These are phyloP conservation scores for Physaria fendleri DNA, from an alignment of 345 rosid species.

Conservation along the genomic window DNA sequence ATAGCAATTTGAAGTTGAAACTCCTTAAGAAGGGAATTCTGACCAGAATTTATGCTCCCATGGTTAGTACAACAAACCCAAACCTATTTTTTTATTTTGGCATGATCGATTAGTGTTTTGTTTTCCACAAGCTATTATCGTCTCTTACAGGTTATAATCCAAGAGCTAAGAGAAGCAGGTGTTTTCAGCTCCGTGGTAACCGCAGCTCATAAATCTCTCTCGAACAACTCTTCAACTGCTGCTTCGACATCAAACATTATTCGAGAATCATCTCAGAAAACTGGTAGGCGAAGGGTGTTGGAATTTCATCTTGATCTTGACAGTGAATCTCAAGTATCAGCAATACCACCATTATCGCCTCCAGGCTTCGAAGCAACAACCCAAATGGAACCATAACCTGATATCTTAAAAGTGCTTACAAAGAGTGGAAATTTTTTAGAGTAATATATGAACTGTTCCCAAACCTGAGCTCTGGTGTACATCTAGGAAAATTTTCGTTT, in stretches of 20 bases:
- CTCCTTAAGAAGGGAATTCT: constrained; percentile 72
- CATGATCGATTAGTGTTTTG: too few relatives aligned
- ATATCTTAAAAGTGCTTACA: background rate
- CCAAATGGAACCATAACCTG: background rate
- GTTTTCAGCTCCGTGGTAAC: constrained; percentile 52
- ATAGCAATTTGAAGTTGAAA: constrained; percentile 47
- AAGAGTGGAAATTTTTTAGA: background rate
- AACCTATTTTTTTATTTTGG: background rate
- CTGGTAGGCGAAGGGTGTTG: constrained; percentile 23
- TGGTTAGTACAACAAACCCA: constrained; percentile 44
- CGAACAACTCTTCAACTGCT: constrained; percentile 13
- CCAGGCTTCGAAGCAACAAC: constrained; percentile 26
- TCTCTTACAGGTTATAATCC: constrained; percentile 54
- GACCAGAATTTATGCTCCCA: constrained; percentile 72
- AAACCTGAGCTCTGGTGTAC: constrained; percentile 27
- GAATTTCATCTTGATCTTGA: constrained; percentile 14
- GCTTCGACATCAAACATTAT: constrained; percentile 1
- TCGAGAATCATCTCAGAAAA: constrained; percentile 17
- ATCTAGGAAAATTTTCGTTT: constrained; percentile 9
- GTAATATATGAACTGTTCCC: background rate
- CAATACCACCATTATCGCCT: constrained; percentile 26
- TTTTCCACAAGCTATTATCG: background rate
- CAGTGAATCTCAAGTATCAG: constrained; percentile 10
- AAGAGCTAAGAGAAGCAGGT: constrained; percentile 78
- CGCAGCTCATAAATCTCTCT: constrained; percentile 15